Conservation (phyloP, 441 rosid species). For the Metrosideros polymorpha region DNA sequence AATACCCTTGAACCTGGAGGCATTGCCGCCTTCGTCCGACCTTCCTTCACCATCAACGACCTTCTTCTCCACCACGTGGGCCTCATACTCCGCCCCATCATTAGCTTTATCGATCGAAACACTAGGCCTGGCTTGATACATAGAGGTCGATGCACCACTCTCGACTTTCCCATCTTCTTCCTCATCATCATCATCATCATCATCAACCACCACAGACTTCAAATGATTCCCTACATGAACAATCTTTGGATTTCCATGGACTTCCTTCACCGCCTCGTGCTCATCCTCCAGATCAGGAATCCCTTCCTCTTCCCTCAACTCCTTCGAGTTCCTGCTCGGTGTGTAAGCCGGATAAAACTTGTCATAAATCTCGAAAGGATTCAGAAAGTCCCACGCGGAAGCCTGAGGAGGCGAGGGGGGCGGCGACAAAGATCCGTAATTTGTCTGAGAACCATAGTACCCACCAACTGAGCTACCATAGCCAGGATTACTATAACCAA, state of each 20-base stretch:
- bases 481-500: slow-evolving; percentile 20
- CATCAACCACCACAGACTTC: slow-evolving; percentile 15
- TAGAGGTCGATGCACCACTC: slow-evolving; percentile 24
- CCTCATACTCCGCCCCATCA: slow-evolving; percentile 33
- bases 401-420: slow-evolving; percentile 74
- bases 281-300: slow-evolving; percentile 95
- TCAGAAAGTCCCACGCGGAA: slow-evolving; percentile 77
- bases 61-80: slow-evolving; percentile 58
- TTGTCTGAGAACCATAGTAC: slow-evolving; percentile 19
- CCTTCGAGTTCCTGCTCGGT: slow-evolving; percentile 64
- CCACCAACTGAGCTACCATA: slow-evolving; percentile 19
- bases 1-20: slow-evolving; percentile 18
- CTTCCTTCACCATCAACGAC: slow-evolving; percentile 18
- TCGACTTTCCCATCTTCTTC: slow-evolving; percentile 1
- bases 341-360: slow-evolving; percentile 33
- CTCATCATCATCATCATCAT: slow-evolving; percentile 18
- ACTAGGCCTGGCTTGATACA: slow-evolving; percentile 55
- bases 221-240: background rate
- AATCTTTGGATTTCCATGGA: slow-evolving; percentile 23
- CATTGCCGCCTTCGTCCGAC: slow-evolving; percentile 26
- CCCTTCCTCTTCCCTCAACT: slow-evolving; percentile 84
- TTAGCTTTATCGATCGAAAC: slow-evolving; percentile 18
- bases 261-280: slow-evolving; percentile 69
- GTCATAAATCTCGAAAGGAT: slow-evolving; percentile 44
- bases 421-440: slow-evolving; percentile 31